phyloP scores from a whole-genome alignment of 177 flowering plant genomes.

The Tripterygium wilfordii region DNA sequence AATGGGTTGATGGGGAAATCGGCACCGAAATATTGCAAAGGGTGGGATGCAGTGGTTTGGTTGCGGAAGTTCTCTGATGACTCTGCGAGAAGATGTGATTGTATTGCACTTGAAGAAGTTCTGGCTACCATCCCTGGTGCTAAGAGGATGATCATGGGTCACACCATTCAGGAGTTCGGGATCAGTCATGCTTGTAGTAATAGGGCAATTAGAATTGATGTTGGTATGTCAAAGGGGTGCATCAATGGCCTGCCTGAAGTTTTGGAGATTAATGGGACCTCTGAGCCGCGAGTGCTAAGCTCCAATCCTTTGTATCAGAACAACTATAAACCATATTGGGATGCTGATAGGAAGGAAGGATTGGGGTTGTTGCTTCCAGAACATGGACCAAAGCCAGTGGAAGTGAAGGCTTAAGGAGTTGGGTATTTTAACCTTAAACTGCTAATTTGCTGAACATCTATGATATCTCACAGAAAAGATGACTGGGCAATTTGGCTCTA shows the following conservation, averaged over 20 bases:
- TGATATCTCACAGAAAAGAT: no score
- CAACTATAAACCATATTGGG: slow-evolving; percentile 10
- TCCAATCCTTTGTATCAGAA: slow-evolving; percentile 42
- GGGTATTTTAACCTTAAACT: no score
- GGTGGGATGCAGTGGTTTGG: slow-evolving; percentile 80
- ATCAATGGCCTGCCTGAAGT: slow-evolving; percentile 77
- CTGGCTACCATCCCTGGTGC: slow-evolving; percentile 82
- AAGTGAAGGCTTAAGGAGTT: slow-evolving; percentile 56
- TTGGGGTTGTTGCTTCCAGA: slow-evolving; percentile 37
- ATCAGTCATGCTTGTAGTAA: slow-evolving; percentile 70
- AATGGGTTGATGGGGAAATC: slow-evolving; percentile 40
- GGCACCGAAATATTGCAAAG: slow-evolving; percentile 38
- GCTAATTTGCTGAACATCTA: no score
- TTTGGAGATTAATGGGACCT: slow-evolving; percentile 57
- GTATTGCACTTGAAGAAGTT: slow-evolving; percentile 66
- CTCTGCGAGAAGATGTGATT: slow-evolving; percentile 57
- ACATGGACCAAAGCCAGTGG: slow-evolving; percentile 40
- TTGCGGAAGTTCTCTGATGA: slow-evolving; percentile 66
- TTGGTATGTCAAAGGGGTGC: slow-evolving; percentile 95
- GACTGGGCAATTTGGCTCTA: no score
- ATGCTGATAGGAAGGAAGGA: slow-evolving; percentile 27
- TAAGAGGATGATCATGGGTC: slow-evolving; percentile 96
- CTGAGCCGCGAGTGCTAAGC: slow-evolving; percentile 48
- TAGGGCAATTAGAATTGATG: slow-evolving; percentile 81
- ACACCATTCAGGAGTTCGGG: slow-evolving; percentile 76